phyloP scores from a whole-genome alignment of 1,284 basidiomycete species.

The Anthracocystis setariae region DNA sequence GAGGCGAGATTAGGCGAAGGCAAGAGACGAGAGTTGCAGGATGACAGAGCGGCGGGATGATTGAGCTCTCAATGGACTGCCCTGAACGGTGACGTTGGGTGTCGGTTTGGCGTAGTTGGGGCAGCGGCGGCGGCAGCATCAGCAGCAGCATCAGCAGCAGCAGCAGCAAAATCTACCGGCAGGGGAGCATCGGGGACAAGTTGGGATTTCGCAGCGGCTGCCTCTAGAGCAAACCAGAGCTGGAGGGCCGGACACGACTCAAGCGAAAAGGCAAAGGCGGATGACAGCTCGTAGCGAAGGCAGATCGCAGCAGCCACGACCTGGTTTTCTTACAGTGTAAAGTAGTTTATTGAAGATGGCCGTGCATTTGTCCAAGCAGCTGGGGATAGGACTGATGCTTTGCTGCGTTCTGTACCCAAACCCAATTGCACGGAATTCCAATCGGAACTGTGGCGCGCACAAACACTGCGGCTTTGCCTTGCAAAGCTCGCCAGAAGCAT shows the following conservation, averaged over 20 bases:
- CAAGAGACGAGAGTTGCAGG: constrained; percentile 4
- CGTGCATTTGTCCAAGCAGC: too few species aligned
- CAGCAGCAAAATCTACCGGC: not conserved
- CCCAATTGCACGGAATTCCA: too few species aligned
- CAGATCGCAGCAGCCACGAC: constrained; percentile 26
- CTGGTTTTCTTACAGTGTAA: too few species aligned
- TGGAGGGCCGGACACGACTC: not conserved
- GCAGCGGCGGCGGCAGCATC: not conserved
- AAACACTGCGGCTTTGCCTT: too few species aligned
- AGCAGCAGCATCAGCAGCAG: not conserved
- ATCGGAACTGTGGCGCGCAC: too few species aligned
- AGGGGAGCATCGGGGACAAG: not conserved
- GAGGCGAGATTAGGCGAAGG: constrained; percentile 9
- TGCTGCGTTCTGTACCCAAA: too few species aligned
- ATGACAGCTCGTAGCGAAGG: constrained; percentile 36
- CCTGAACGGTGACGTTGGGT: constrained; percentile 19
- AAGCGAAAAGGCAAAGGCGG: not conserved
- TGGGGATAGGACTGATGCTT: too few species aligned
- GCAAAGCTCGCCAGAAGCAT: too few species aligned
- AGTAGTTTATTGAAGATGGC: too few species aligned
- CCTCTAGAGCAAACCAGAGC: not conserved
- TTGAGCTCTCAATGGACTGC: not conserved
- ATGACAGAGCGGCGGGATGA: constrained; percentile 1
- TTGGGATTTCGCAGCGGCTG: not conserved
- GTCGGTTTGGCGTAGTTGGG: not conserved